Base-by-base conservation (phyloP, 768 basidiomycete genomes). In the Lyophyllum decastes region DNA sequence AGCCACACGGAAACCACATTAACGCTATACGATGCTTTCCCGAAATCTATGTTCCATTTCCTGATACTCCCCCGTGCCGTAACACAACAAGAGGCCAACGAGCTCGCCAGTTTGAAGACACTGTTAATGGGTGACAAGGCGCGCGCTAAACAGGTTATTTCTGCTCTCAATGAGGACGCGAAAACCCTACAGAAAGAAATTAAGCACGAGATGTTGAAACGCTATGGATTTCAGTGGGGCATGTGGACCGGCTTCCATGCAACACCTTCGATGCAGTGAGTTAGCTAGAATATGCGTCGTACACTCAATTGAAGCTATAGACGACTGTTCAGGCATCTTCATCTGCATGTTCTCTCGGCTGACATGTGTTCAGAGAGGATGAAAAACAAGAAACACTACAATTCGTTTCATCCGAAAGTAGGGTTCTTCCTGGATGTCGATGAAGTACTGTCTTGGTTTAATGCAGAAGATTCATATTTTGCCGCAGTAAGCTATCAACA, bases 361-460 rank as follows among this genome's bases (percentile, higher is more conserved):
- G 95, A 97, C 67, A 68, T 94, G 34, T 78, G 79, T 53, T 88
- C 88, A 0, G 79, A 83, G 9, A 75, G 73, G 51, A 72, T 95
- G 77, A 96, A 95, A 74, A 82, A 78, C 54, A 97, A 96, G 77
- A 91, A 89, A 66, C 95, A 97, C 63, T 91, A 93, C 73, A 95
- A 95, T 66, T 90, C 92, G 5, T 97, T 95, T 73, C 88, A 90
- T 65, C 94, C 94, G 0, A 83, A 84, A 48, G 77, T 83, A 19
- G 93, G 91, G 1, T 96, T 93, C 73, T 95, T 96, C 73, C 66
- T 95, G 2, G 82, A 86, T 59, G 72, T 95, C 17, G 78, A 85
- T 50, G 85, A 92, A 10, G 88, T 96, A n/a, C 73, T 91, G 44
- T 78, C 82, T 2, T 94, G 93, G 93, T 88, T 92, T 58, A 89